Evolutionary conservation across 2,329 filamentous ascomycete species (phyloP).

Genomic region (Taxawa tesnikishii): DNA sequence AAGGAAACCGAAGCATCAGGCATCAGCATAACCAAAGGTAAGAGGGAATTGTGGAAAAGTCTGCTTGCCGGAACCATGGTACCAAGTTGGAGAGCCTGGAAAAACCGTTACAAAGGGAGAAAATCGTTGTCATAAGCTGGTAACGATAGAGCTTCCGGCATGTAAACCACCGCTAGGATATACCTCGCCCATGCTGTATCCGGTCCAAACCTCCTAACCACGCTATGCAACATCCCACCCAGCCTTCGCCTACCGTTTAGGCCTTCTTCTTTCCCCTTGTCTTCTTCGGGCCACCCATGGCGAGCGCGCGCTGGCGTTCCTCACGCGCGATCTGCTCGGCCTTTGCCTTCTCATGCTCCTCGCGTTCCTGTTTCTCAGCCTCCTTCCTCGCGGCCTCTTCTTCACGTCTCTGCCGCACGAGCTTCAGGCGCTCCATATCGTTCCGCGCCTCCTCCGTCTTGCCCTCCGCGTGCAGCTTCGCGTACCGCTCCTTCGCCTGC

Average conservation of each 20-base stretch:
- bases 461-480: conserved; percentile 83
- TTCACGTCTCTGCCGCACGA: conserved; percentile 78
- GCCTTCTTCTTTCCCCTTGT: conserved; percentile 31
- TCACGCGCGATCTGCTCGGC: conserved; percentile 34
- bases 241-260: conserved; percentile 20
- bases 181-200: no score
- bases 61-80: no score
- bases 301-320: conserved; percentile 30
- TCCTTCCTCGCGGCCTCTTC: conserved; percentile 72
- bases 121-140: no score
- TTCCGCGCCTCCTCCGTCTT: conserved; percentile 94
- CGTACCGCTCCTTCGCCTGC: conserved; percentile 78
- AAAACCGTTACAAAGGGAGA: no score
- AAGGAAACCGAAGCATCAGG: no score
- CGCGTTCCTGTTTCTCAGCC: conserved; percentile 44
- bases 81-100: no score
- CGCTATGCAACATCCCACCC: not conserved
- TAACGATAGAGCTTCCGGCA: no score
- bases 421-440: conserved; percentile 68
- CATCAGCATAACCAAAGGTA: no score
- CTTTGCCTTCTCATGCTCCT: conserved; percentile 44
- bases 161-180: no score
- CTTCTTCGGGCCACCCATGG: conserved; percentile 26
- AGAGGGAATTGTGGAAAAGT: no score
- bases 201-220: no score